Evolutionary conservation across 495 filamentous ascomycete species (phyloP), one percentile per base, ranked within the genome.

Genomic region (Podospora tetraspora): DNA sequence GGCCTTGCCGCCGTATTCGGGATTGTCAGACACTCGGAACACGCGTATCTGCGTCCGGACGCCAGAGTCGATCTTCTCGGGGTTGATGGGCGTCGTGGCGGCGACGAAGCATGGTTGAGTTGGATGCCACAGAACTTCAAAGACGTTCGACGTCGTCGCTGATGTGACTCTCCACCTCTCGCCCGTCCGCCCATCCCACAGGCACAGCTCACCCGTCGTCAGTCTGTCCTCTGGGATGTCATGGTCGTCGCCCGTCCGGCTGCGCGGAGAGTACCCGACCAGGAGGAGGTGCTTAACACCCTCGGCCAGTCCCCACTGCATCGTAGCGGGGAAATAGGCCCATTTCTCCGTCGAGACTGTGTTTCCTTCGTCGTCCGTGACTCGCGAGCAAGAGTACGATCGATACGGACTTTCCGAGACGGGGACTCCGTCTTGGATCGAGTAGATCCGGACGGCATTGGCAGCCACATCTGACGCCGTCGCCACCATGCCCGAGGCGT

Each of bases 61-160:
- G 72, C 82, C 66, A 68, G 79, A 62, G 21, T 79, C 77, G 12
- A 79, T 60, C 68, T 81, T 60, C 68, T 81, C 78, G 63, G 83
- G 66, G 64, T 80, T 75, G 56, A 81, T 70, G 0, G 85, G 84
- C 4, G 87, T 83, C 62, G 89, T 90, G 58, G 91, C 87, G 13
- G 84, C 86, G 10, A 86, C 80, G 77, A 91, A 90, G 56, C 78
- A 77, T 6, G 79, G 77, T 66, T 88, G 76, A 3, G 71, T 76
- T 0, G 91, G 90, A 74, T 94, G 90, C 90, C 92, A 97, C 9
- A 87, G 84, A 13, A 91, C 83, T 68, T 95, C 91, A 72, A 95
- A 95, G 0, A 93, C 86, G 69, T 92, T 93, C 52, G 90, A 87
- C 0, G 87, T 86, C 8, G 84, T 85, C 1, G 78, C 82, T 7